Conservation (phyloP, 2,329 filamentous ascomycete species). For the Dothideomycetes sp. region DNA sequence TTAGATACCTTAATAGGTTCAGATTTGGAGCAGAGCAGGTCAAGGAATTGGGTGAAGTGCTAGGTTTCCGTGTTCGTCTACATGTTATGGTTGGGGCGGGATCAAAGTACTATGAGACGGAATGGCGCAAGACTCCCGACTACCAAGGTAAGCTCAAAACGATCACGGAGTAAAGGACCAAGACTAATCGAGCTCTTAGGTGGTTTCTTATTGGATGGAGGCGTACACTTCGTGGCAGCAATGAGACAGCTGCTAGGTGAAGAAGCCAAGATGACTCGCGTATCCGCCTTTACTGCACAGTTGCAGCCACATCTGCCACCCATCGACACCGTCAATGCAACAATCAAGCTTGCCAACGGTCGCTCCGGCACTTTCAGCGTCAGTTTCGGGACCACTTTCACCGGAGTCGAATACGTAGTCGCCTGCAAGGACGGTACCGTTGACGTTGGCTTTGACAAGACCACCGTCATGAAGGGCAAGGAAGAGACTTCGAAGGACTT, state of each 20-base stretch:
- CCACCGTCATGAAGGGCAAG: constrained; percentile 26
- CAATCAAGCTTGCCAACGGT: constrained; percentile 46
- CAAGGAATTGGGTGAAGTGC: constrained; percentile 44
- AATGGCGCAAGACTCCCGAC: constrained; percentile 58
- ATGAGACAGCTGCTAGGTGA: constrained; percentile 50
- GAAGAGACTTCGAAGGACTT: constrained; percentile 33
- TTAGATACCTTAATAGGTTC: constrained; percentile 53
- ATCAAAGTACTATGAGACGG: constrained; percentile 47
- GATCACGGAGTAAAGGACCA: background rate
- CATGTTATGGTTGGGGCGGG: constrained; percentile 39
- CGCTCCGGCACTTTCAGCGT: constrained; percentile 48
- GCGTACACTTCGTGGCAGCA: constrained; percentile 61
- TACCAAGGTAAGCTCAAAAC: constrained; percentile 40
- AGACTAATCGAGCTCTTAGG: constrained; percentile 31
- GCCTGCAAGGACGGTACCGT: constrained; percentile 51
- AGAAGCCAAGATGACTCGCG: constrained; percentile 34
- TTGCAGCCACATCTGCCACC: constrained; percentile 51
- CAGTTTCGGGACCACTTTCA: constrained; percentile 49
- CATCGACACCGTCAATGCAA: constrained; percentile 57
- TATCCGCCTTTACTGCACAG: constrained; percentile 49
- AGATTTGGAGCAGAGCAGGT: constrained; percentile 42
- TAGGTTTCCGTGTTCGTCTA: constrained; percentile 44
- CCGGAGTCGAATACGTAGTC: constrained; percentile 47
- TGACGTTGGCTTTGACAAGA: constrained; percentile 36
- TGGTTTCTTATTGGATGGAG: constrained; percentile 67